phyloP scores from a whole-genome alignment of 23 red algal species.

The Gracilaria domingensis region DNA sequence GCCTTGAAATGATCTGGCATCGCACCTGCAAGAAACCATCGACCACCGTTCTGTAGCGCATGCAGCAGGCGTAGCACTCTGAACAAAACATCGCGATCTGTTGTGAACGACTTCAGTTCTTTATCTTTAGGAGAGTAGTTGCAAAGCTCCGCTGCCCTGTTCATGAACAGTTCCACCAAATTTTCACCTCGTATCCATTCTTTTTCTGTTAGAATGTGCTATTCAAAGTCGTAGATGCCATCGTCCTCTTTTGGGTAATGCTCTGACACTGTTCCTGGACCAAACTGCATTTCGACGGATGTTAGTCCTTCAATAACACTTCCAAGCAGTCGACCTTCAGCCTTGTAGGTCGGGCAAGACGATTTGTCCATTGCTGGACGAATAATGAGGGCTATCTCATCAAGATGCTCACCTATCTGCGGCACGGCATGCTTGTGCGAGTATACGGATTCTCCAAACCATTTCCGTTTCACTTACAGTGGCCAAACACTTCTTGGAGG shows the following conservation, averaged over 20 bases:
- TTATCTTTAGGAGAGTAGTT: not conserved
- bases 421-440: conserved; percentile 86
- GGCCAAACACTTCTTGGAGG: conserved; percentile 25
- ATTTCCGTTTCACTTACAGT: conserved; percentile 78
- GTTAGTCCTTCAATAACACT: conserved; percentile 92
- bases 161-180: conserved; percentile 45
- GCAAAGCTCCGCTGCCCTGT: conserved; percentile 26
- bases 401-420: conserved; percentile 39
- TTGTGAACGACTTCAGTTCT: conserved; percentile 7
- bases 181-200: conserved; percentile 69
- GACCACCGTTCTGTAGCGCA: conserved; percentile 85
- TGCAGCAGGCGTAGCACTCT: conserved; percentile 78
- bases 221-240: conserved; percentile 60
- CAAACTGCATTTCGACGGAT: conserved; percentile 71
- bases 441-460: conserved; percentile 90
- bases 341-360: conserved; percentile 87
- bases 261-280: conserved; percentile 19
- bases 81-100: conserved; percentile 84
- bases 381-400: conserved; percentile 51
- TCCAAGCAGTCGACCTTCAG: conserved; percentile 88
- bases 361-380: conserved; percentile 41
- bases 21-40: conserved; percentile 86
- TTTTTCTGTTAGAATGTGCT: conserved; percentile 45
- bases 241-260: conserved; percentile 53
- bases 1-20: conserved; percentile 68